Evolutionary conservation across 495 filamentous ascomycete species (phyloP).

Genomic region (Neurospora tetraspora): DNA sequence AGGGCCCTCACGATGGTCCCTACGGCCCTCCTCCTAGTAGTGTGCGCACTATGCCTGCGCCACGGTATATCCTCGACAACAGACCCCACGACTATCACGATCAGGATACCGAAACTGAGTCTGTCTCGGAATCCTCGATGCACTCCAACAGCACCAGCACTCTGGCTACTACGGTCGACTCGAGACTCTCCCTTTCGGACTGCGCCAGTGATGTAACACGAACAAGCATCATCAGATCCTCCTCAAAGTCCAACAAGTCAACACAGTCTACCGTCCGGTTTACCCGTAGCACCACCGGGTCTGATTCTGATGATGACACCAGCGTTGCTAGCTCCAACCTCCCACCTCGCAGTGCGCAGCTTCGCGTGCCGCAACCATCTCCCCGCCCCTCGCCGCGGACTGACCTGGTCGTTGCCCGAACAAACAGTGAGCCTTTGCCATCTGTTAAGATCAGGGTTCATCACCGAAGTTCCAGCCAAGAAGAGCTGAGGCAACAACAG

Average conservation of each 20-base stretch:
- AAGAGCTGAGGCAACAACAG: not conserved
- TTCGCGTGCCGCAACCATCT: conserved; percentile 12
- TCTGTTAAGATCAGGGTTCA: conserved; percentile 14
- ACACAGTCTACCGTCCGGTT: conserved; percentile 20
- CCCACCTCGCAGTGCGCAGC: conserved; percentile 19
- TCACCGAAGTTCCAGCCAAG: conserved; percentile 4
- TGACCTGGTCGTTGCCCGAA: not conserved
- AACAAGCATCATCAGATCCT: conserved; percentile 18
- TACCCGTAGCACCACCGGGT: conserved; percentile 21
- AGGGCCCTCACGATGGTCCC: not conserved
- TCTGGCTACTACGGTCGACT: conserved; percentile 28
- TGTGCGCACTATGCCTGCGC: conserved; percentile 10
- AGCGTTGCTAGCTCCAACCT: conserved; percentile 21
- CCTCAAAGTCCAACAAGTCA: conserved; percentile 21
- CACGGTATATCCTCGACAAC: conserved; percentile 13
- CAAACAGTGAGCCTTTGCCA: not conserved
- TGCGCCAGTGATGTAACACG: conserved; percentile 21
- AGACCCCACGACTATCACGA: conserved; percentile 11
- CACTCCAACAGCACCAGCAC: conserved; percentile 36
- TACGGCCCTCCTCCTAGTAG: not conserved
- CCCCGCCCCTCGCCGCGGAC: not conserved
- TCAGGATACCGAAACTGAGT: conserved; percentile 29
- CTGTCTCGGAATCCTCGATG: conserved; percentile 32
- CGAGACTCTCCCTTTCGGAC: conserved; percentile 17
- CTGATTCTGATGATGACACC: conserved; percentile 9